These are phyloP conservation scores for Ophiostoma australiae DNA, from an alignment of 2,329 filamentous ascomycete genomes.

Conservation along the genomic window DNA sequence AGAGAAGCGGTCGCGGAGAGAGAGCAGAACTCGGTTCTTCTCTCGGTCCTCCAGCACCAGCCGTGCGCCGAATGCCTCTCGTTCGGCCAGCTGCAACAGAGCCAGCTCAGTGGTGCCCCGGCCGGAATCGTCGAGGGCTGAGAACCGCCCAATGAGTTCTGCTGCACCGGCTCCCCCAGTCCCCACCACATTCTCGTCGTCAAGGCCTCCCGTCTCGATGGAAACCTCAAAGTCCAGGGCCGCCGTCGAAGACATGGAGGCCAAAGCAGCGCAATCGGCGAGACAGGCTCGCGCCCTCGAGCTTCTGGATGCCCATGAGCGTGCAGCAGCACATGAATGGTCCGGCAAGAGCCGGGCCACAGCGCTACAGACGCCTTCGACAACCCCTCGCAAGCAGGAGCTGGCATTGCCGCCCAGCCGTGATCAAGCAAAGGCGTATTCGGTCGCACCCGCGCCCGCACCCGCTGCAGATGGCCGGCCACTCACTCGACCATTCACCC, in stretches of 20 bases:
- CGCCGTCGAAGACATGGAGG: neutral
- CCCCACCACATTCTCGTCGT: neutral
- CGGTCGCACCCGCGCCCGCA: neutral
- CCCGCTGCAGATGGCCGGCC: neutral
- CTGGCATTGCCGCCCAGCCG: constrained; percentile 9
- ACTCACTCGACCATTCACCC: constrained; percentile 14
- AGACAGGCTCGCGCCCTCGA: constrained; percentile 20
- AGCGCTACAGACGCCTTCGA: neutral
- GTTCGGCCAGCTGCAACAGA: constrained; percentile 19
- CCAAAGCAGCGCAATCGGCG: constrained; percentile 19
- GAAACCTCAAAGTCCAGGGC: neutral
- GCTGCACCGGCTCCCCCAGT: neutral
- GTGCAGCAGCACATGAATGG: constrained; percentile 16
- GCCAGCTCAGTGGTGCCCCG: neutral
- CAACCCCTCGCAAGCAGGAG: neutral
- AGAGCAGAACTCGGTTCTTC: constrained; percentile 23
- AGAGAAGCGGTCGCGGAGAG: constrained; percentile 26
- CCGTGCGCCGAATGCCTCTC: constrained; percentile 10
- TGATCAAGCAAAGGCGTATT: neutral
- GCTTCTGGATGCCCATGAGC: constrained; percentile 25
- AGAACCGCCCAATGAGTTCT: neutral
- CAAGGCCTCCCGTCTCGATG: neutral
- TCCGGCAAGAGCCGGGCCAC: neutral
- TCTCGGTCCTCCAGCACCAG: constrained; percentile 22
- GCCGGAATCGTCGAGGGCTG: constrained; percentile 9